Percentiles rank a stretch among this genome's conserved stretches.
These are phyloP conservation scores for Alternaria ethzedia DNA, from an alignment of 2,329 filamentous ascomycete species.

Conservation along the genomic window DNA sequence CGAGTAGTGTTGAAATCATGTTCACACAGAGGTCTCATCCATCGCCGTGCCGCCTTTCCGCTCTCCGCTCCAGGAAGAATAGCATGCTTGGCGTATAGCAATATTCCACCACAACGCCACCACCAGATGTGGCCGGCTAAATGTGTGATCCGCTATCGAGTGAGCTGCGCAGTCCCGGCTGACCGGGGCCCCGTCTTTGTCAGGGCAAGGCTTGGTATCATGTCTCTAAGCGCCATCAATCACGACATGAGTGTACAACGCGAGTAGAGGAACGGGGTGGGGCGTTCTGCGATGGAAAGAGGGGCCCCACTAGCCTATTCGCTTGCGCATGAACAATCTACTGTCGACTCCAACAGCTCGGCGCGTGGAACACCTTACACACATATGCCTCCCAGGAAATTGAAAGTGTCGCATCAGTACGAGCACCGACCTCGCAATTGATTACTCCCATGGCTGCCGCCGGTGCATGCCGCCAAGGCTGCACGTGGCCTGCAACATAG, in stretches of 20 bases:
- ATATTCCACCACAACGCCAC: not conserved
- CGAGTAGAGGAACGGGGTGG: not conserved
- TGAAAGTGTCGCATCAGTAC: not conserved
- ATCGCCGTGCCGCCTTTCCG: not conserved
- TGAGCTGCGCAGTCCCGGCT: not conserved
- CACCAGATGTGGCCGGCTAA: not conserved
- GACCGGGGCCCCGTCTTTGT: not conserved
- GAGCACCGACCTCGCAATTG: not conserved
- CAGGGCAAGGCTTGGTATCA: not conserved
- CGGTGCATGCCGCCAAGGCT: not conserved
- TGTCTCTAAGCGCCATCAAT: not conserved
- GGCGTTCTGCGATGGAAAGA: not conserved
- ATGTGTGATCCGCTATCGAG: not conserved
- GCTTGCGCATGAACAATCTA: not conserved
- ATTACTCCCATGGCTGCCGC: not conserved
- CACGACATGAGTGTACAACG: not conserved
- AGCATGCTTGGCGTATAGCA: not conserved
- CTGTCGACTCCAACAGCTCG: not conserved
- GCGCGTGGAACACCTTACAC: not conserved
- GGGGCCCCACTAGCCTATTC: not conserved
- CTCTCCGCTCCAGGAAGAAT: not conserved
- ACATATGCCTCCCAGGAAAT: not conserved
- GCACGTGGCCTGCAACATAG: not conserved
- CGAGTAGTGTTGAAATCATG: not conserved
- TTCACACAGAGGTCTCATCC: not conserved